Percentiles rank a stretch among this genome's conserved stretches.
Evolutionary conservation across 345 rosid species (phyloP).

Genomic region (Aquilaria malaccensis): DNA sequence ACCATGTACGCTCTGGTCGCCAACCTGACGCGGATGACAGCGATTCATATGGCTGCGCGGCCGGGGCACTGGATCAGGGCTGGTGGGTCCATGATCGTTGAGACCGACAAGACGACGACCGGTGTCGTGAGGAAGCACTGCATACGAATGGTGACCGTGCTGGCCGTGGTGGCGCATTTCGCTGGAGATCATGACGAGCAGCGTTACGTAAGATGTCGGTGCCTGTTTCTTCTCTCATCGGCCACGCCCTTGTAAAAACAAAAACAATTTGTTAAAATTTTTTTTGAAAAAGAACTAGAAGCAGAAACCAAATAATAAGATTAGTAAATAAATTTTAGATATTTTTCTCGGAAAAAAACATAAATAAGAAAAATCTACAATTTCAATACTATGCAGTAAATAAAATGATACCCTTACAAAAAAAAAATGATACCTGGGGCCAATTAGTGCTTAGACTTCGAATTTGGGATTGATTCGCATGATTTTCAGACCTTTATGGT

Average conservation of each 20-base stretch:
- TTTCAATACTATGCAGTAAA: no score
- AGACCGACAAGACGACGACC: slow-evolving; percentile 54
- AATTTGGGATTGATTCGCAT: no score
- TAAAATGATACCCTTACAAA: no score
- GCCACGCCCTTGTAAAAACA: slow-evolving; percentile 40
- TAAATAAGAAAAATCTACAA: no score
- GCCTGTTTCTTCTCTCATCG: slow-evolving; percentile 59
- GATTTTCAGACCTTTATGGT: no score
- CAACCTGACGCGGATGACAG: slow-evolving; percentile 41
- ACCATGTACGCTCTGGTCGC: slow-evolving; percentile 65
- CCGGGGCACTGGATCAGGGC: slow-evolving; percentile 90
- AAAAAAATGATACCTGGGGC: no score
- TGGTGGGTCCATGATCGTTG: slow-evolving; percentile 89
- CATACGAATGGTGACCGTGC: slow-evolving; percentile 79
- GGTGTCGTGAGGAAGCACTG: slow-evolving; percentile 78
- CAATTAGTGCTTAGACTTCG: no score
- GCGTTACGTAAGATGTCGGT: slow-evolving; percentile 45
- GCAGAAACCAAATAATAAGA: no score
- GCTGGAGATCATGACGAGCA: slow-evolving; percentile 25
- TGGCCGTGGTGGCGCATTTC: slow-evolving; percentile 65
- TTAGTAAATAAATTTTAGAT: no score
- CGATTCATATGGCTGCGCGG: slow-evolving; percentile 74
- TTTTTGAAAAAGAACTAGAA: no score
- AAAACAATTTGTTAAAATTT: no score
- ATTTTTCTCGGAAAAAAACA: no score